Evolutionary conservation across 352 stramenopile species (phyloP), one percentile per base, ranked within the genome.

Genomic region (Phytopythium montanum): DNA sequence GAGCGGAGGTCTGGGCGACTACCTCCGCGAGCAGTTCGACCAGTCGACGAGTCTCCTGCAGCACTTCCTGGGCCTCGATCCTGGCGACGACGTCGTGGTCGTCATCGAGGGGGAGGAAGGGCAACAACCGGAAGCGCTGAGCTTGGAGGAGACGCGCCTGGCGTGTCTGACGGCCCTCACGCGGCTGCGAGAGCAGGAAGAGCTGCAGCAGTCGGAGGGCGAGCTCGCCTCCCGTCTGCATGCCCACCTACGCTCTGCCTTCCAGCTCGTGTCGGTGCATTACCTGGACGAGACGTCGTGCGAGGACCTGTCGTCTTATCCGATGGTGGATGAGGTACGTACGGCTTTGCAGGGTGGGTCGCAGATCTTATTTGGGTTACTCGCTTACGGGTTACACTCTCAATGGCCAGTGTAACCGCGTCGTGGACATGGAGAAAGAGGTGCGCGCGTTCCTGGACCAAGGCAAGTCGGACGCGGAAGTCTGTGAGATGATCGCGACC

Each of bases 121-220:
- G 26, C 7, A 36, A 6, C 60, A 61, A 18, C 44, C 31, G 13
- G 44, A 63, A 26, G 38, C 26, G 25, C 14, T 72, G 56, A 64
- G 63, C 21, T 21, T 48, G 21, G 33, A 65, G 38, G 67, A 77
- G 45, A 68, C 73, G 59, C 56, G 48, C 42, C 53, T 74, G 25
- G 80, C 80, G 59, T 90, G 80, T 55, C 53, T 69, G 54, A 75
- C 80, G 5, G 75, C 72, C n/a, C 42, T 85, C 29, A 38, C 75
- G 53, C 66, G 62, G 13, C 55, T 91, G 26, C 75, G 72, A 38
- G 69, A 89, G 59, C 69, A 81, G 49, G 60, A 75, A 44, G 59
- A 69, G 57, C 51, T 85, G 39, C 34, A 69, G 26, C 25, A 67
- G 14, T 61, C 74, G 31, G 55, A 50, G 25, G 50, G 73, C 61